Evolutionary conservation across 164 flowering plant species (phyloP).

Genomic region (Litsea cubeba): DNA sequence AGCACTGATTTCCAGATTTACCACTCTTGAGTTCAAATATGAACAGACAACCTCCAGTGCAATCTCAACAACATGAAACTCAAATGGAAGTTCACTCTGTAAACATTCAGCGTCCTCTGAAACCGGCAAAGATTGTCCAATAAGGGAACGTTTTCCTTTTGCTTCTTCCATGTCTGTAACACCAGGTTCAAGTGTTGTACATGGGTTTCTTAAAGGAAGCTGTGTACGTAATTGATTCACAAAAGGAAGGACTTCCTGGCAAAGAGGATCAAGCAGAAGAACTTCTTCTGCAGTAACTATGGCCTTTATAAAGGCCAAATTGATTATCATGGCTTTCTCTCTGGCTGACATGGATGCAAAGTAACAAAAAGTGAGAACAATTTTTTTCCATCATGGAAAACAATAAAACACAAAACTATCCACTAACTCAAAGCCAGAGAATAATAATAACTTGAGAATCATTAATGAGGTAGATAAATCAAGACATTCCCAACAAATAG

Average conservation of each 20-base stretch:
- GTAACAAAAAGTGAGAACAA: background rate
- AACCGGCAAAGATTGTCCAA: constrained; percentile 47
- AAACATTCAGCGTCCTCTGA: constrained; percentile 62
- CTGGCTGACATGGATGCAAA: constrained; percentile 48
- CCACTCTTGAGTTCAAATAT: constrained; percentile 67
- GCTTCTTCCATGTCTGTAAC: constrained; percentile 35
- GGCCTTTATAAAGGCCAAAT: constrained; percentile 87
- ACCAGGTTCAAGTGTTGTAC: constrained; percentile 26
- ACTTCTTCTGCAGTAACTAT: constrained; percentile 95
- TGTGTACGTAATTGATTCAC: constrained; percentile 78
- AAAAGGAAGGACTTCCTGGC: constrained; percentile 84
- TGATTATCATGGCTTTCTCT: constrained; percentile 95
- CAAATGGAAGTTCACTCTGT: constrained; percentile 85
- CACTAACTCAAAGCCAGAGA: background rate
- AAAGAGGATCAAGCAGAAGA: constrained; percentile 73
- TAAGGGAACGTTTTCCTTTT: constrained; percentile 28
- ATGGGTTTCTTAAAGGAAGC: constrained; percentile 43
- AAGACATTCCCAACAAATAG: background rate
- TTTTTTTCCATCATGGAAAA: background rate
- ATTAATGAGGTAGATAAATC: too few species aligned
- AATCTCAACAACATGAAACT: constrained; percentile 89
- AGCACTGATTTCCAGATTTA: constrained; percentile 75
- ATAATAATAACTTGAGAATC: too few species aligned
- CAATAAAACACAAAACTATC: background rate
- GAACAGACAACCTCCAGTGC: constrained; percentile 86